Base-by-base conservation (phyloP, 2,329 filamentous ascomycete genomes). In the Scedosporium minutisporum region DNA sequence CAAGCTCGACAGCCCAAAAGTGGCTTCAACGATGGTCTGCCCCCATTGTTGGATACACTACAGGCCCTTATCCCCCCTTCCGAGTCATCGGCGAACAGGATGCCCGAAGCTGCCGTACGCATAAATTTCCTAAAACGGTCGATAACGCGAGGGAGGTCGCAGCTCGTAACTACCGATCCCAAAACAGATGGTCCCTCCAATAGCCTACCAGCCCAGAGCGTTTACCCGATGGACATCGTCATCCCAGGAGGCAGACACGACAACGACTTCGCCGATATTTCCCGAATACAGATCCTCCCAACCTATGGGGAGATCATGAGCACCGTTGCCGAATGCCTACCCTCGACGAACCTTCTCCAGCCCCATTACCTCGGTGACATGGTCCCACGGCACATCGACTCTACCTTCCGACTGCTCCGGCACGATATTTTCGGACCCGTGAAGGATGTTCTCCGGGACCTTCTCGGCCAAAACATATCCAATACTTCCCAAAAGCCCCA, bases 391-490 rank as follows among this genome's bases (percentile, higher is more conserved):
- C 85, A 91, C 68, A 71, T 89, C 0, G 88, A 90, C 67, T 89
- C 87, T 67, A 85, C 90, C 60, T 92, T 89, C 65, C 85, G 89
- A 0, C 78, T 91, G 0, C 75, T 90, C 0, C 76, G 89, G 2
- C 87, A 92, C 66, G 88, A 91, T 65, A 86, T 91, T 78, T 72
- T 91, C 0, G 82, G 78, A 74, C 92, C 2, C 80, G 84, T 1
- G 82, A 86, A 60, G n/a, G 42, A 60, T 18, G 58, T 60, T 21
- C 9, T 60, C 5, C 21, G 23, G 3, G 58, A 60, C 18, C 21
- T 60, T 16, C 38, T 60, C 1, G 58, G 25, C 9, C 57, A 48
- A 5, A 7, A 27, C 9, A 16, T 58, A 70, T 87, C 0, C 78
- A 84, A 27, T 73, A 78, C 4, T 76, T 80, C 0, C 75, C 14